These are phyloP conservation scores for Aspergillus eucalypticola DNA, from an alignment of 2,329 filamentous ascomycete genomes.

Conservation along the genomic window DNA sequence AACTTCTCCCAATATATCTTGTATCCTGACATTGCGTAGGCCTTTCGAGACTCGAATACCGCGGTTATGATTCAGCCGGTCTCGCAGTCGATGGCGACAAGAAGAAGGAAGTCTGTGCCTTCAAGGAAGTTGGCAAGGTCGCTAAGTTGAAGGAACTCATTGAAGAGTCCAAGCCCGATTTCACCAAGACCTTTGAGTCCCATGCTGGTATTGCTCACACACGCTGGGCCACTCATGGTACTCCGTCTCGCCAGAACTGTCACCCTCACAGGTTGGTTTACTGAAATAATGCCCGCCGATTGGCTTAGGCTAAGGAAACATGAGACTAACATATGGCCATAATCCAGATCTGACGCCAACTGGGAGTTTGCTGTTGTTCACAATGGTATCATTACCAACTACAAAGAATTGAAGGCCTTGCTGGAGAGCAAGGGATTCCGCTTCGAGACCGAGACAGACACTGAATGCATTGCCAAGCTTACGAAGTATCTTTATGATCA, in stretches of 20 bases:
- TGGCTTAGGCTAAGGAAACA: too few species aligned
- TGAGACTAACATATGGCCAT: background rate
- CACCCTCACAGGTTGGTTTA: slow-evolving; percentile 85
- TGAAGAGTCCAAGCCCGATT: slow-evolving; percentile 76
- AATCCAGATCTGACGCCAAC: slow-evolving; percentile 75
- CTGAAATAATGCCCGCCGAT: background rate
- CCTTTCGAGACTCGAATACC: slow-evolving; percentile 93
- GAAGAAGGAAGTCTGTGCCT: slow-evolving; percentile 95
- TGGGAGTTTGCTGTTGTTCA: slow-evolving; percentile 98
- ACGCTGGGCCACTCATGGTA: slow-evolving; percentile 96
- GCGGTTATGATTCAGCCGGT: slow-evolving; percentile 97
- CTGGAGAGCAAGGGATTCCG: slow-evolving; percentile 92
- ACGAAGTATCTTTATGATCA: slow-evolving; percentile 97
- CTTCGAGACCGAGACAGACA: slow-evolving; percentile 99
- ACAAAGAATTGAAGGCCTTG: slow-evolving; percentile 97
- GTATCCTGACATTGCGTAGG: slow-evolving; percentile 54
- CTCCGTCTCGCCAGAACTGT: slow-evolving; percentile 92
- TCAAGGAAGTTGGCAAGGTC: slow-evolving; percentile 99
- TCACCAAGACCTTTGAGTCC: slow-evolving; percentile 92
- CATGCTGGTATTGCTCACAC: slow-evolving; percentile 99
- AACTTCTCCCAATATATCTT: too few species aligned
- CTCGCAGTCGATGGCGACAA: slow-evolving; percentile 96
- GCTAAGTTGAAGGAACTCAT: slow-evolving; percentile 94
- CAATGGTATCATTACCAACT: slow-evolving; percentile 99
- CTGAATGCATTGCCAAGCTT: slow-evolving; percentile 98